Evolutionary conservation across 176 grass and related monocot genomes (phyloP), one percentile per base, ranked within the genome.

Genomic region (Hordeum marinum): DNA sequence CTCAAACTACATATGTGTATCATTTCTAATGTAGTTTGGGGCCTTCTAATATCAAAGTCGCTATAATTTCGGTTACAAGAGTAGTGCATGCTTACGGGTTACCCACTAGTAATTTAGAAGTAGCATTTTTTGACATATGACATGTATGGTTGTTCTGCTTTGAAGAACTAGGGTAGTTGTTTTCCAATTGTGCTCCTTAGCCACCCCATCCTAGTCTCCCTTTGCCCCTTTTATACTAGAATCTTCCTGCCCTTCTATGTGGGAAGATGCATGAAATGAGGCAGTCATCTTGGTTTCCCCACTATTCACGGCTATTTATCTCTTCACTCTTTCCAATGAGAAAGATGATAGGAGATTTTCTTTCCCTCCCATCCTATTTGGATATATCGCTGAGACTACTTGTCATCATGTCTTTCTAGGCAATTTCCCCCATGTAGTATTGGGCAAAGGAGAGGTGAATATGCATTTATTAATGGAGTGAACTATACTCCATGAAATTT

Each of bases 301-400:
- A 65, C 87, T 77, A 41, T 15, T 83, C 29, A 48, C 50, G 3
- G 23, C 2, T 70, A 24, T 37, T 20, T 72, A 79, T 11, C 59
- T 54, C 40, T 27, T 36, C 83, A 86, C 88, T 73, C 88, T 62
- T 86, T 66, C 35, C 79, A 66, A 86, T 46, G 73, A 57, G 40
- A 71, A 63, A 34, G 39, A 54, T 77, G 72, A 42, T 39, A 82
- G 7, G 14, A 54, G 48, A 32, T 48, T 43, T 21, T 31, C 5
- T 29, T 79, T 66, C 39, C 57, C 14, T 58, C 21, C 10, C n/a
- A 26, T 74, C 58, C 4, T 25, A 31, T 67, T 55, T 39, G 59
- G 81, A 73, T 72, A 46, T 23, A 46, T 17, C 7, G 4, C 11
- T 17, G 6, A 12, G 36, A 58, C 36, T 60, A 45, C 10, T 46